Percentiles rank a stretch among this genome's conserved stretches.
phyloP scores from a whole-genome alignment of 2,329 filamentous ascomycete genomes.

The Clonostachys solani region DNA sequence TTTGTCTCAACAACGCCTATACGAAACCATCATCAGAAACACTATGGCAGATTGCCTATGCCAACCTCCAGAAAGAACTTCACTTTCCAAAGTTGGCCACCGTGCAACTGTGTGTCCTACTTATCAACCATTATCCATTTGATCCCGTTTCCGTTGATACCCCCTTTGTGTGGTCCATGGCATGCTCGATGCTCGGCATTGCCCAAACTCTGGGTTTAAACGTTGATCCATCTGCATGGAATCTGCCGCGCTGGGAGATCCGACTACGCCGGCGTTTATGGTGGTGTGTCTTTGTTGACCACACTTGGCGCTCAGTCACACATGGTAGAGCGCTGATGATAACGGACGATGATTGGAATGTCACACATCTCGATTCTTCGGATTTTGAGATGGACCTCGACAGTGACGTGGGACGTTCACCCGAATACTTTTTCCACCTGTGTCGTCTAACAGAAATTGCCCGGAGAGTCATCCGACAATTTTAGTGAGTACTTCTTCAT shows the following conservation, averaged over 20 bases:
- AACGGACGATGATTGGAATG: slow-evolving; percentile 9
- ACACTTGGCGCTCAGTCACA: slow-evolving; percentile 10
- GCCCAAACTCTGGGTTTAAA: slow-evolving; percentile 8
- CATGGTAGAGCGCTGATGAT: slow-evolving; percentile 9
- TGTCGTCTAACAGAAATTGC: slow-evolving; percentile 8
- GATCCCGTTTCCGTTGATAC: slow-evolving; percentile 9
- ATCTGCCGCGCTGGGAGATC: slow-evolving; percentile 6
- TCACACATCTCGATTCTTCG: slow-evolving; percentile 3
- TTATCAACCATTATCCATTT: slow-evolving; percentile 7
- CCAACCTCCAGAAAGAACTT: slow-evolving; percentile 10
- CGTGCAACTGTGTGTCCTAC: slow-evolving; percentile 7
- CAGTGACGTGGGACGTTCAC: neutral
- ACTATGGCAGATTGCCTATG: slow-evolving; percentile 10
- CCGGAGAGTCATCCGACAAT: slow-evolving; percentile 5
- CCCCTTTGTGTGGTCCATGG: slow-evolving; percentile 9
- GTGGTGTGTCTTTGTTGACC: slow-evolving; percentile 10
- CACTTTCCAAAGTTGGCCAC: slow-evolving; percentile 9
- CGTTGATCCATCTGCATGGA: slow-evolving; percentile 8
- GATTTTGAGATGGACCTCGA: slow-evolving; percentile 4
- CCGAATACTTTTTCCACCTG: slow-evolving; percentile 6
- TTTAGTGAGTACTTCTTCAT: slow-evolving; percentile 5
- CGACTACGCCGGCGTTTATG: slow-evolving; percentile 8
- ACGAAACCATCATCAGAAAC: slow-evolving; percentile 7
- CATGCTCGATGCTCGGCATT: slow-evolving; percentile 6
- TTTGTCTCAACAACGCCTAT: slow-evolving; percentile 11